Percentiles rank a stretch among this genome's conserved stretches.
Evolutionary conservation across 2,329 filamentous ascomycete genomes (phyloP).

Genomic region (Penicillium occitanis): DNA sequence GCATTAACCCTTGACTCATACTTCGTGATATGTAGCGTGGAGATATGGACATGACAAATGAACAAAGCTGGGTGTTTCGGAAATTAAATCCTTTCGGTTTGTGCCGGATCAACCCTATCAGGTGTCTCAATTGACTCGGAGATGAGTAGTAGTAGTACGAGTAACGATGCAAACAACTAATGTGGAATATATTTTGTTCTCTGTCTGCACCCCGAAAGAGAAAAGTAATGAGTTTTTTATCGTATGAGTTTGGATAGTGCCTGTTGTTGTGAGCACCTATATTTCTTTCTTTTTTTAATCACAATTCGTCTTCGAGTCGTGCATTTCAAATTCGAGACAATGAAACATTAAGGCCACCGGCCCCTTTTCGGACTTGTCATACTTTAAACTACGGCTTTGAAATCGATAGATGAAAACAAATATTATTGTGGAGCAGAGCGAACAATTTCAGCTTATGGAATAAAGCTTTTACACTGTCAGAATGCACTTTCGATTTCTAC

Average conservation of each 20-base stretch:
- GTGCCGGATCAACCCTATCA: neutral
- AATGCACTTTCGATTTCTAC: neutral
- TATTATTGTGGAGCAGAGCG: neutral
- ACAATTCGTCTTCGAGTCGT: neutral
- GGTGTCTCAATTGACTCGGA: too few relatives aligned
- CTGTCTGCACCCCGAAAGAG: neutral
- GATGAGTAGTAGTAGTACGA: too few relatives aligned
- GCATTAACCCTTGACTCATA: neutral
- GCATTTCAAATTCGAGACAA: neutral
- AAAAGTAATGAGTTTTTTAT: neutral
- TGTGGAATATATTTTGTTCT: neutral
- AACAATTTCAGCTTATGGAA: neutral
- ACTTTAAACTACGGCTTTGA: neutral
- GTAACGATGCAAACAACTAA: too few relatives aligned
- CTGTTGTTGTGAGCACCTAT: too few relatives aligned
- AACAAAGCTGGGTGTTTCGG: neutral
- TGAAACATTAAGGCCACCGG: neutral
- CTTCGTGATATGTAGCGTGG: neutral
- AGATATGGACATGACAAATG: neutral
- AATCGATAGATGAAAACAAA: neutral
- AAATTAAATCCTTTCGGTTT: constrained; percentile 4
- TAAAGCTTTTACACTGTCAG: neutral
- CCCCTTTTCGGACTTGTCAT: constrained; percentile 9
- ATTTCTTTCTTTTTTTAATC: neutral
- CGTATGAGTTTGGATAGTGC: neutral